A percentile compares a stretch with the other conserved stretches of the same genome.
Evolutionary conservation across 306 rosid species (phyloP).

Genomic region (Corylus americana): DNA sequence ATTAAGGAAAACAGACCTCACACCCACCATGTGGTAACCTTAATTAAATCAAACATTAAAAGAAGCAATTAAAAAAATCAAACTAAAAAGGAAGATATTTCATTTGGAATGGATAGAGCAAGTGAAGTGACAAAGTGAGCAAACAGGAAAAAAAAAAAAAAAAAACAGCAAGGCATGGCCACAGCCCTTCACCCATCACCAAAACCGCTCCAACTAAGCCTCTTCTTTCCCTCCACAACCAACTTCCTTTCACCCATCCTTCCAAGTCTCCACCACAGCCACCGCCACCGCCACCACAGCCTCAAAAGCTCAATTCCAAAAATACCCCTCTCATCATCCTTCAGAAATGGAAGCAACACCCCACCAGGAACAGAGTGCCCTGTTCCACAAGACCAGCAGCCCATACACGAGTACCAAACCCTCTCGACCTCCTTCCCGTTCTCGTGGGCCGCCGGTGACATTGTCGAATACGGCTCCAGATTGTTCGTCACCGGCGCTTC

Average conservation of each 20-base stretch:
- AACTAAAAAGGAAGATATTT: background rate
- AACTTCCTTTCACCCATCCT: constrained; percentile 11
- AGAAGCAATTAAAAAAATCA: background rate
- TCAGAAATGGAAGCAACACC: constrained; percentile 42
- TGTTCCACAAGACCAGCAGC: constrained; percentile 80
- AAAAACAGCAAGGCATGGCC: constrained; percentile 32
- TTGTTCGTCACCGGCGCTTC: constrained; percentile 65
- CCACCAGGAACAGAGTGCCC: constrained; percentile 76
- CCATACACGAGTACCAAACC: constrained; percentile 77
- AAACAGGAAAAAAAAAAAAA: background rate
- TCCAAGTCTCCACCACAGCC: constrained; percentile 12
- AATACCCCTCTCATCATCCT: constrained; percentile 27
- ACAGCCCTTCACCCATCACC: constrained; percentile 26
- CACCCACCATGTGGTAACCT: too few species aligned
- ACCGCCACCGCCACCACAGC: background rate
- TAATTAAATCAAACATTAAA: background rate
- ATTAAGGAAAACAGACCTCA: too few species aligned
- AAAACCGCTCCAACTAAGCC: constrained; percentile 11
- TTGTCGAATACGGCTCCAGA: constrained; percentile 63
- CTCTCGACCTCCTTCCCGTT: constrained; percentile 82
- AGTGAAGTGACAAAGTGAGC: background rate
- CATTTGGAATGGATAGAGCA: background rate
- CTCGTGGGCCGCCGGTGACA: constrained; percentile 79
- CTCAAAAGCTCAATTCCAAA: constrained; percentile 10
- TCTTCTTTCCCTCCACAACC: constrained; percentile 16